Evolutionary conservation across 164 flowering plant genomes (phyloP).

Genomic region (Vitis rotundifolia): DNA sequence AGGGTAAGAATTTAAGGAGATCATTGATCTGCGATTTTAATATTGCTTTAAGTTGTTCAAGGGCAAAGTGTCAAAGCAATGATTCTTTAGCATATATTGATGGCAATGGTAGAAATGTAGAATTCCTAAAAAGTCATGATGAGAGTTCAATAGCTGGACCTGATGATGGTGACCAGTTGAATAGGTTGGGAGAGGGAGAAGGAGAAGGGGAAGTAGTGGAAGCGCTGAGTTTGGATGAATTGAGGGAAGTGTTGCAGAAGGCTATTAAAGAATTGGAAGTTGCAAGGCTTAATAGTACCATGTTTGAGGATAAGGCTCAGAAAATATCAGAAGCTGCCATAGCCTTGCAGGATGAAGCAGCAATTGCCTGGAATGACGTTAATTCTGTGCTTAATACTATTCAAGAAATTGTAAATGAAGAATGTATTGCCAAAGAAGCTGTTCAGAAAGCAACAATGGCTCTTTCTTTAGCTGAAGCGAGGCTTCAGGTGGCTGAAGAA

Average conservation of each 20-base stretch:
- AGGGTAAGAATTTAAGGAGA: constrained; percentile 5
- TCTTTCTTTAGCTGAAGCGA: constrained; percentile 88
- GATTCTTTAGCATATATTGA: constrained; percentile 66
- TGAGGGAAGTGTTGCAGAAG: constrained; percentile 67
- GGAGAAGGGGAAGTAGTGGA: constrained; percentile 30
- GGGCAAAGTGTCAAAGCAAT: constrained; percentile 48
- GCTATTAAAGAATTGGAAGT: constrained; percentile 79
- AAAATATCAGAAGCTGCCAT: constrained; percentile 89
- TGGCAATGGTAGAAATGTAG: constrained; percentile 51
- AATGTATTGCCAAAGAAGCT: constrained; percentile 68
- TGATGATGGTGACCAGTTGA: constrained; percentile 16
- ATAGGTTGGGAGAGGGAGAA: constrained; percentile 25
- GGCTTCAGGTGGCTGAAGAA: constrained; percentile 64
- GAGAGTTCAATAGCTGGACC: constrained; percentile 18
- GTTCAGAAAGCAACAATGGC: constrained; percentile 85
- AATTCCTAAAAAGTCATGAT: constrained; percentile 26
- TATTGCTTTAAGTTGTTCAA: constrained; percentile 19
- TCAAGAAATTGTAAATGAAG: constrained; percentile 62
- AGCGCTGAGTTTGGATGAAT: constrained; percentile 56
- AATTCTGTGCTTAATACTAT: constrained; percentile 41
- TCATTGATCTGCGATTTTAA: constrained; percentile 15
- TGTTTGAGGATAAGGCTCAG: constrained; percentile 95
- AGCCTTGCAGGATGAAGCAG: constrained; percentile 80
- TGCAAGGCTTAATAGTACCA: constrained; percentile 72
- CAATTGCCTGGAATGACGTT: constrained; percentile 69